A percentile compares a stretch with the other conserved stretches of the same genome.
Evolutionary conservation across 805 yeast genomes (phyloP).

Genomic region (Dipodascopsis uninucleata): DNA sequence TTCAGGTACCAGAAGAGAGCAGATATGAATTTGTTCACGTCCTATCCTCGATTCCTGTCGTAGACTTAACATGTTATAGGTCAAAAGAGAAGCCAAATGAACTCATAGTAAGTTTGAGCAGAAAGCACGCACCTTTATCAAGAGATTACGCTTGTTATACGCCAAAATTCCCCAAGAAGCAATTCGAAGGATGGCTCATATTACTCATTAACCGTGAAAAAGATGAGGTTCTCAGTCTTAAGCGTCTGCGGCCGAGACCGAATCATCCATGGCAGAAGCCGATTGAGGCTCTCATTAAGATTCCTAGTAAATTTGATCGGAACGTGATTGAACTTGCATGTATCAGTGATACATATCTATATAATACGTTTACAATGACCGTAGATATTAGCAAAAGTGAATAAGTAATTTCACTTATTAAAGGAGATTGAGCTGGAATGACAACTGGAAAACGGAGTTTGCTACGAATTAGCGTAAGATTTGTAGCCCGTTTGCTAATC

Average conservation of each 20-base stretch:
- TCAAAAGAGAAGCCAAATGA: constrained; percentile 31
- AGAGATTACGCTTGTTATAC: constrained; percentile 65
- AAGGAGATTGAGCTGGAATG: no score
- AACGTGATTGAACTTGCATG: constrained; percentile 7
- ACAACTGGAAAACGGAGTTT: no score
- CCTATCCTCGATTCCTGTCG: constrained; percentile 60
- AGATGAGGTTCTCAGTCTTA: constrained; percentile 59
- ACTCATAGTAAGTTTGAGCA: constrained; percentile 49
- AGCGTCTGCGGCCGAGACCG: constrained; percentile 65
- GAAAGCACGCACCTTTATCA: constrained; percentile 43
- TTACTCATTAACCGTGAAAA: constrained; percentile 48
- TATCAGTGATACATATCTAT: constrained; percentile 19
- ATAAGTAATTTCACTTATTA: no score
- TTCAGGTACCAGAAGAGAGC: constrained; percentile 9
- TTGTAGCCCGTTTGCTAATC: no score
- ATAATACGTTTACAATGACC: background rate
- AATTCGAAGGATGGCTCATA: constrained; percentile 90
- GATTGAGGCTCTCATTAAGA: constrained; percentile 12
- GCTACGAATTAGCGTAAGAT: no score
- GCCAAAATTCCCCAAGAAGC: constrained; percentile 83
- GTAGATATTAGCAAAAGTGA: no score
- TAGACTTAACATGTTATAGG: constrained; percentile 36
- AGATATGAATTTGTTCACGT: constrained; percentile 28
- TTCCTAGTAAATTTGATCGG: constrained; percentile 16
- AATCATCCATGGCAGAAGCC: constrained; percentile 23